Percentiles rank a stretch among this genome's conserved stretches.
Conservation (phyloP, 2,329 filamentous ascomycete species). For the Tolypocladium paradoxum region DNA sequence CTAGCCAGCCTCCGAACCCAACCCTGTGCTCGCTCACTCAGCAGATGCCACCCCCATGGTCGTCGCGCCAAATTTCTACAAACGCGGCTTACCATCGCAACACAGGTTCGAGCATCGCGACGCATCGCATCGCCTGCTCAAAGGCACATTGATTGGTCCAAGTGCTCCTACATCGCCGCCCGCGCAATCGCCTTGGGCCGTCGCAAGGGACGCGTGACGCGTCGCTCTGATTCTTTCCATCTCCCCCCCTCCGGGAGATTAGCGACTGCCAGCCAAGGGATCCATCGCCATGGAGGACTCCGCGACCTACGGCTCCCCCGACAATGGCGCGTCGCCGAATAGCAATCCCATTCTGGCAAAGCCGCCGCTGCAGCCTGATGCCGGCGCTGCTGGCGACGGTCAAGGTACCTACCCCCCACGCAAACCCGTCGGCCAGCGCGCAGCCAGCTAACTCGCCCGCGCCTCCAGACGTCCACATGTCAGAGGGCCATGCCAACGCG, state of each 20-base stretch:
- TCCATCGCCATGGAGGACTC: slow-evolving; percentile 44
- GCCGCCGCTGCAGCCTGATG: slow-evolving; percentile 37
- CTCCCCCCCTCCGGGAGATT: background rate
- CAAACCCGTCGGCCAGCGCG: background rate
- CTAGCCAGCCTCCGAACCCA: background rate
- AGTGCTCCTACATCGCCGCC: background rate
- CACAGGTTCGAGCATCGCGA: slow-evolving; percentile 15
- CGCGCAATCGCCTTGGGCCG: background rate
- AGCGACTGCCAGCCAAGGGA: slow-evolving; percentile 5
- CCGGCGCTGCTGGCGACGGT: slow-evolving; percentile 21
- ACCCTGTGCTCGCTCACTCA: background rate
- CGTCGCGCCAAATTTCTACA: slow-evolving; percentile 28
- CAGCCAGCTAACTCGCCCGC: background rate
- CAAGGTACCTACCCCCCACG: slow-evolving; percentile 31
- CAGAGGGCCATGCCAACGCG: slow-evolving; percentile 29
- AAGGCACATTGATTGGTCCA: background rate
- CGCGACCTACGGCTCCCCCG: slow-evolving; percentile 46
- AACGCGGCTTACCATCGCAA: slow-evolving; percentile 19
- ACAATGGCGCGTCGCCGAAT: slow-evolving; percentile 43
- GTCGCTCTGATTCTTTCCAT: slow-evolving; percentile 4
- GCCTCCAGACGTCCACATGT: slow-evolving; percentile 51
- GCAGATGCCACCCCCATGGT: slow-evolving; percentile 2
- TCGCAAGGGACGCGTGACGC: slow-evolving; percentile 5
- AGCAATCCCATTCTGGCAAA: slow-evolving; percentile 47
- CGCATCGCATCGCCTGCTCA: slow-evolving; percentile 6